Evolutionary conservation across 2,329 filamentous ascomycete species (phyloP), one percentile per base, ranked within the genome.

Genomic region (Nothopassalora personata): DNA sequence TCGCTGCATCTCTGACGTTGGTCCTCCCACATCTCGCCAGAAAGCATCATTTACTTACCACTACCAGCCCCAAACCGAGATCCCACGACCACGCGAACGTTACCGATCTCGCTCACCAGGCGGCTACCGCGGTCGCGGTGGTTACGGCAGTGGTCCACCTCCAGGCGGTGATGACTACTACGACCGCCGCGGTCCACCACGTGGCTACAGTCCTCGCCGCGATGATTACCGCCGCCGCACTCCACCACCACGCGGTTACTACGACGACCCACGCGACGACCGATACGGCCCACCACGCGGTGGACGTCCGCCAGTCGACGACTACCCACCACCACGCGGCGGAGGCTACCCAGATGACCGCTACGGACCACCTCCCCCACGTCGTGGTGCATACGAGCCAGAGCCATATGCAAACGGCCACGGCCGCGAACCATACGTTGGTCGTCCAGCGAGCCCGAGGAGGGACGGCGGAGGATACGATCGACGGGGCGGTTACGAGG

Each of bases 161-260:
- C 83, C 86, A 39, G 79, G 83, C 63, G 90, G 93, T 71, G 89
- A 80, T 62, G 76, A 80, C 71, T 79, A 94, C 69, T 92, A 94
- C 73, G 88, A 92, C 65, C 87, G 91, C 68, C 90, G 93, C 69
- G 88, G 87, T 48, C 88, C 90, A 61, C 85, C 86, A 60, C 85
- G 90, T 67, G 90, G 87, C 60, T 96, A 95, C 74, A 95, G 89
- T 74, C 92, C 91, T 63, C 87, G 88, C 64, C 86, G 89, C 66
- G 86, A 89, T 62, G 86, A 89, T 64, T 96, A 96, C 76, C 91
- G 93, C 72, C 91, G 95, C 71, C 87, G 92, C 69, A 93, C 90
- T 70, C 81, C 90, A 69, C 81, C 83, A 50, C 88, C 88, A 48
- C 88, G 66, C 61, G 58, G 54, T 11, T 61, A 93, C 61, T 96